Evolutionary conservation across 345 rosid species (phyloP), one percentile per base, ranked within the genome.

Genomic region (Hibiscus syriacus): DNA sequence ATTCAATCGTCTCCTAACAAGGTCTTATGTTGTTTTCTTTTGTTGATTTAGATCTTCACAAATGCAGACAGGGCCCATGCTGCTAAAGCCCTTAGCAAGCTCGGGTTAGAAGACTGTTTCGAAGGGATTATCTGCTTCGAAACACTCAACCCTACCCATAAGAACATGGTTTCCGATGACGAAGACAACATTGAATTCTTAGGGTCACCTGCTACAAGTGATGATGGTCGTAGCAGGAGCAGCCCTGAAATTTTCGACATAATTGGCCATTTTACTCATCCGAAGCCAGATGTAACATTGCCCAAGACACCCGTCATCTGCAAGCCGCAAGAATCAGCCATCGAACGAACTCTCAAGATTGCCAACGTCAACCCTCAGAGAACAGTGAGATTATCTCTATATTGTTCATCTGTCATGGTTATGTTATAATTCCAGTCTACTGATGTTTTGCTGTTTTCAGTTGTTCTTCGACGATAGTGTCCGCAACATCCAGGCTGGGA

Each of bases 91-190:
- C 85, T 93, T 36, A 82, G 73, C 70, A 86, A 73, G 78, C 86
- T 93, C 9, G 97, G 98, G 38, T 70, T 93, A 41, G 88, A 90
- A 73, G 97, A 86, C 72, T 87, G 97, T 76, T 93, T 93, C 23
- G 96, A 90, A 85, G 97, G 97, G 74, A 81, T 90, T 56, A 90
- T 93, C 45, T 93, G 97, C 80, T 93, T 90, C 63, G 98, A 93
- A 82, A 93, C 92, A 1, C 84, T 93, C 5, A 90, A 93, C 79
- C 83, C 87, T 12, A 67, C 67, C 13, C 82, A 86, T 75, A 70
- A 77, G 74, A 81, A 10, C 59, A 50, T 65, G 0, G 64, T 36
- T 53, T 80, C 87, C 19, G 87, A 81, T 56, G 83, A 80, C 49
- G 88, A 83, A 55, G 90, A 81, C 55, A 86, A 87, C 56, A 66